phyloP scores from a whole-genome alignment of 495 filamentous ascomycete genomes.

The Trichoderma asperelloides region DNA sequence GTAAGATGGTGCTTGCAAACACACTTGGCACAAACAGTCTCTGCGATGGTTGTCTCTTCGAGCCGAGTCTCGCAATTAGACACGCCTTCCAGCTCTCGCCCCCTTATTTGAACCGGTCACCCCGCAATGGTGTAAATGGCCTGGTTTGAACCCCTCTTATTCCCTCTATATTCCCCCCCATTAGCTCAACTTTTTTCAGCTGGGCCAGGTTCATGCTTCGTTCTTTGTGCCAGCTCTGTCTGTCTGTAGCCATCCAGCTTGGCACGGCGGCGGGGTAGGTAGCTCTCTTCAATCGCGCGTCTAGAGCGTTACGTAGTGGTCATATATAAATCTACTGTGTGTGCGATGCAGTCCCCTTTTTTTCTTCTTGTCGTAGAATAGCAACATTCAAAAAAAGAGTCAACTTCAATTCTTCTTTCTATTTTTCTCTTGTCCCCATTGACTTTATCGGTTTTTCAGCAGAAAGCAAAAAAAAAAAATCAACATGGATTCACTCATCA shows the following conservation, averaged over 20 bases:
- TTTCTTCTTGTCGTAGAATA: no score
- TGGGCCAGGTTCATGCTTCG: background rate
- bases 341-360: background rate
- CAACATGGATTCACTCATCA: slow-evolving; percentile 11
- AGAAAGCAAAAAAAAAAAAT: background rate
- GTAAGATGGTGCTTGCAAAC: no score
- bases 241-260: background rate
- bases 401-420: no score
- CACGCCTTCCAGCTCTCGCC: no score
- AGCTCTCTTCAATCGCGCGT: background rate
- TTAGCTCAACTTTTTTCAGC: background rate
- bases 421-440: background rate
- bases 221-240: background rate
- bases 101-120: background rate
- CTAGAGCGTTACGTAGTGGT: background rate
- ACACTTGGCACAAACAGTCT: no score
- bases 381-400: no score
- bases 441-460: background rate
- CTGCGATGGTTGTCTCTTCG: no score
- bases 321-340: background rate
- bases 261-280: slow-evolving; percentile 3
- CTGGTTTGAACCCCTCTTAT: background rate
- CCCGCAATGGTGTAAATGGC: background rate
- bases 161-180: background rate
- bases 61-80: no score